phyloP scores from a whole-genome alignment of 176 grass and related monocot species.

The Panicum miliaceum region DNA sequence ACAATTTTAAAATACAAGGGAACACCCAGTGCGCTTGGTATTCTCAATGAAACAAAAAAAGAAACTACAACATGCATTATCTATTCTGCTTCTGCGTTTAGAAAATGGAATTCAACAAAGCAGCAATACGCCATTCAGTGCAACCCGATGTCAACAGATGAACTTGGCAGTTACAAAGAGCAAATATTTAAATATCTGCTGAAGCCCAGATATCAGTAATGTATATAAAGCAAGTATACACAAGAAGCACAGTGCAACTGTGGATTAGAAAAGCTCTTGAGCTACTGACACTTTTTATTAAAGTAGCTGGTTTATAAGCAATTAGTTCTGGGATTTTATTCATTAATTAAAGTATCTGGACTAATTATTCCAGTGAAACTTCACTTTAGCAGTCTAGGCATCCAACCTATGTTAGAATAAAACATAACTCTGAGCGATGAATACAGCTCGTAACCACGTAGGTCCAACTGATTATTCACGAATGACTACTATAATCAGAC shows the following conservation, averaged over 20 bases:
- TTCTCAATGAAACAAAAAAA: background rate
- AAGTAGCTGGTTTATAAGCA: background rate
- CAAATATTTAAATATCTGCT: background rate
- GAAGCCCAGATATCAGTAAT: background rate
- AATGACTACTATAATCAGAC: conserved; percentile 1
- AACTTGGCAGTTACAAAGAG: background rate
- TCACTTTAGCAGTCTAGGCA: background rate
- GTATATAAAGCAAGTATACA: conserved; percentile 17
- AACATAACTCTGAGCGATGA: background rate
- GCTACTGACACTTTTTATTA: conserved; percentile 15
- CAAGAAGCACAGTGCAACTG: conserved; percentile 16
- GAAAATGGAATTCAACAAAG: conserved; percentile 36
- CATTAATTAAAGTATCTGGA: background rate
- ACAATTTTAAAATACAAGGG: conserved; percentile 34
- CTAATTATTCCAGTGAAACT: background rate
- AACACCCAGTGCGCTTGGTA: background rate
- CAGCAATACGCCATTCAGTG: background rate
- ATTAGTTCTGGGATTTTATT: conserved; percentile 20
- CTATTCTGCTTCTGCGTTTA: background rate
- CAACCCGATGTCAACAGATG: background rate
- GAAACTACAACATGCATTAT: background rate
- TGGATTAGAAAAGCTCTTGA: background rate
- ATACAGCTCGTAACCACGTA: background rate
- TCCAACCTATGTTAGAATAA: conserved; percentile 25
- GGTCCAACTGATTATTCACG: background rate